Percentiles rank a stretch among this genome's conserved stretches.
These are phyloP conservation scores for Hyaloscypha hepaticicola DNA, from an alignment of 495 filamentous ascomycete species.

Conservation along the genomic window DNA sequence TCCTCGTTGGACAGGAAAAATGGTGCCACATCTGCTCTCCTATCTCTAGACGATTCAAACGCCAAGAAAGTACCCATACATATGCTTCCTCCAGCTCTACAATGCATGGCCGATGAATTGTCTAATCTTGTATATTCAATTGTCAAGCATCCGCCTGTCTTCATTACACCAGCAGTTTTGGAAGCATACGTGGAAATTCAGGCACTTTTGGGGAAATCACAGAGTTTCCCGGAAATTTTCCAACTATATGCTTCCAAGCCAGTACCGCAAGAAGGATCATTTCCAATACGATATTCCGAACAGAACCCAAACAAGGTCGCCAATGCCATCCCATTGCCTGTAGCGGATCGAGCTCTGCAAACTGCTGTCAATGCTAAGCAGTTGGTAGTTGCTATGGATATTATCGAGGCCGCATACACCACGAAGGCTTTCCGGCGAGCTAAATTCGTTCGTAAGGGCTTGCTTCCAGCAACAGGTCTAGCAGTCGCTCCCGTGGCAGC, in stretches of 20 bases:
- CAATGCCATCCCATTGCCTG: constrained; percentile 64
- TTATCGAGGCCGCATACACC: constrained; percentile 76
- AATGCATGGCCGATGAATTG: constrained; percentile 37
- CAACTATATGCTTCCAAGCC: constrained; percentile 83
- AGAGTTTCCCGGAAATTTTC: constrained; percentile 76
- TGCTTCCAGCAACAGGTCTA: constrained; percentile 31
- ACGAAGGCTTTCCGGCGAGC: constrained; percentile 67
- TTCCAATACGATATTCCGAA: constrained; percentile 55
- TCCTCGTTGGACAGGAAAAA: constrained; percentile 6
- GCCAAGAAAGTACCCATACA: constrained; percentile 13
- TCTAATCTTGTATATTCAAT: constrained; percentile 60
- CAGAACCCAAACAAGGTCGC: constrained; percentile 66
- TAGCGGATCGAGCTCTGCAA: constrained; percentile 69
- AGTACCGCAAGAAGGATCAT: constrained; percentile 58
- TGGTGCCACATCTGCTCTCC: constrained; percentile 30
- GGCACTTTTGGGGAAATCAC: constrained; percentile 63
- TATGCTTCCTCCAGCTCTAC: constrained; percentile 14
- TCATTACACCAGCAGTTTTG: constrained; percentile 74
- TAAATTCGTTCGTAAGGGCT: constrained; percentile 52
- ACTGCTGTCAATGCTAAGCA: constrained; percentile 75
- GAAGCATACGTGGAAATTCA: constrained; percentile 70
- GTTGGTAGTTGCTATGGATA: constrained; percentile 70
- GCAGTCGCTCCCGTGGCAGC: constrained; percentile 64
- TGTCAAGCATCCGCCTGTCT: constrained; percentile 71
- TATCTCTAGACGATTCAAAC: constrained; percentile 27